Percentiles rank a stretch among this genome's conserved stretches.
These are phyloP conservation scores for Theobroma cacao DNA, from an alignment of 345 rosid genomes.

Conservation along the genomic window DNA sequence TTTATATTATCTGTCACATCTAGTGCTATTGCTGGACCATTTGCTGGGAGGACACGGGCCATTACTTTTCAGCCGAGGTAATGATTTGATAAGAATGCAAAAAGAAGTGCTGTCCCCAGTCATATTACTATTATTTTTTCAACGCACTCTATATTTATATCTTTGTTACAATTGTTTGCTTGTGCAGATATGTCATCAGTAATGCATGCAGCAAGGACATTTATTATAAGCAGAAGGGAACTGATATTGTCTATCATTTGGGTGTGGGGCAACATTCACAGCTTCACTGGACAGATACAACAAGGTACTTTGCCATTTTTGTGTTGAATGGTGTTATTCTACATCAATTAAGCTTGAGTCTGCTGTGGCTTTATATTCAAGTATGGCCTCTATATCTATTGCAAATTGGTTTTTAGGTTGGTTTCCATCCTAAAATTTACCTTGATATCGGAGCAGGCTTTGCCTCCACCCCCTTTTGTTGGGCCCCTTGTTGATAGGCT, in stretches of 20 bases:
- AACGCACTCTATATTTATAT: neutral
- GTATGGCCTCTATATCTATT: neutral
- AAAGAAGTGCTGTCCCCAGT: neutral
- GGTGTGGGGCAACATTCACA: conserved; percentile 73
- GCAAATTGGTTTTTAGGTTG: neutral
- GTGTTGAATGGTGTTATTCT: neutral
- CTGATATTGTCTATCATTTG: conserved; percentile 56
- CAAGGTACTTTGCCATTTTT: conserved; percentile 46
- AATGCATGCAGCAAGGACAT: conserved; percentile 84
- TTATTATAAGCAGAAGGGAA: conserved; percentile 87
- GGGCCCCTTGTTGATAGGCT: neutral
- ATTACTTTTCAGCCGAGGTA: conserved; percentile 90
- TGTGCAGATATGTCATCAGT: conserved; percentile 74
- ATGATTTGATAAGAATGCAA: conserved; percentile 4
- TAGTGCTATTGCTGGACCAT: conserved; percentile 57
- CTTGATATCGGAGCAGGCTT: neutral
- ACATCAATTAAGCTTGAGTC: neutral
- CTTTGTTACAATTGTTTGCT: neutral
- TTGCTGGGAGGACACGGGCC: conserved; percentile 76
- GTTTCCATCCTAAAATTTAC: neutral
- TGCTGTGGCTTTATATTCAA: neutral
- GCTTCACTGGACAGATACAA: conserved; percentile 82
- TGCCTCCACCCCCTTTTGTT: neutral
- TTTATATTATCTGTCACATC: conserved; percentile 72
- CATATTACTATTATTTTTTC: conserved; percentile 1